Conservation (phyloP, 768 basidiomycete species). For the Termitomyces sp. region DNA sequence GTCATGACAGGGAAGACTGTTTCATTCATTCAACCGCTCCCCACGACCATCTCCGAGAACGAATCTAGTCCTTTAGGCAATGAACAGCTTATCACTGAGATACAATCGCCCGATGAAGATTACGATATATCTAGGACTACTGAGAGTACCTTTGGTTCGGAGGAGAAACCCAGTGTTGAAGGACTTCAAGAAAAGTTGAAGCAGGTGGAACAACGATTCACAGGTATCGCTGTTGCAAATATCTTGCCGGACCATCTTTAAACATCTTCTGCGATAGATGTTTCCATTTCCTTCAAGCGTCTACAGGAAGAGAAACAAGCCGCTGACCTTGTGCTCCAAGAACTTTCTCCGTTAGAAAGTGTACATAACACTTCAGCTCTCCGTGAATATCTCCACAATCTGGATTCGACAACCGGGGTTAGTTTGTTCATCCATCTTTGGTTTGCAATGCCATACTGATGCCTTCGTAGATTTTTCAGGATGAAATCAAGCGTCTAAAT, state of each 20-base stretch:
- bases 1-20: not conserved
- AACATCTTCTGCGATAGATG: conserved; percentile 41
- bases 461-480: conserved; percentile 50
- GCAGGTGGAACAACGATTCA: conserved; percentile 71
- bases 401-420: conserved; percentile 68
- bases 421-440: conserved; percentile 13
- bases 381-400: conserved; percentile 64
- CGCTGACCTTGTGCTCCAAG: conserved; percentile 61
- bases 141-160: not conserved
- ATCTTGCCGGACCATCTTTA: not conserved
- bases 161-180: conserved; percentile 35
- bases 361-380: conserved; percentile 61
- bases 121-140: not conserved
- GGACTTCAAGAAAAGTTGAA: conserved; percentile 59
- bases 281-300: conserved; percentile 71
- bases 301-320: conserved; percentile 68
- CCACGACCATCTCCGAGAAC: not conserved
- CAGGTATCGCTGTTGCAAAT: conserved; percentile 37
- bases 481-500: conserved; percentile 74
- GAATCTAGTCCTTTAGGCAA: not conserved
- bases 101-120: not conserved
- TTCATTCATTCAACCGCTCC: not conserved
- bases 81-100: not conserved
- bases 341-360: conserved; percentile 65
- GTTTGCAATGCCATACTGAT: not conserved